These are phyloP conservation scores for Carpinus fangiana DNA, from an alignment of 306 rosid genomes.

Conservation along the genomic window DNA sequence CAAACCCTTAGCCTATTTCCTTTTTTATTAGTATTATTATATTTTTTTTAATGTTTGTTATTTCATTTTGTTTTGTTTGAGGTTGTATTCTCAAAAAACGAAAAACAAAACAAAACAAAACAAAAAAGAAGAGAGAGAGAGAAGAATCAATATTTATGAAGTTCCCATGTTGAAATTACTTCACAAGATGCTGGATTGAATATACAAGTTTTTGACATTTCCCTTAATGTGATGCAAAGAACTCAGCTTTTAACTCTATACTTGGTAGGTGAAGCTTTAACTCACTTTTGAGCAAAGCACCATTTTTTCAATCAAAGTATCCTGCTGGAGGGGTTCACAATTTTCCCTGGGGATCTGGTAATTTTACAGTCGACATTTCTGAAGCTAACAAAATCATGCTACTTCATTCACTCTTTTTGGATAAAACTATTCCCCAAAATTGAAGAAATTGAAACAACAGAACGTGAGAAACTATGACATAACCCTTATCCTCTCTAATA, in stretches of 20 bases:
- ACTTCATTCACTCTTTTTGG: background rate
- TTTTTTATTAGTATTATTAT: too few species aligned
- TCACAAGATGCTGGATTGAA: background rate
- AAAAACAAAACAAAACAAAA: too few species aligned
- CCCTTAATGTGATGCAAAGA: background rate
- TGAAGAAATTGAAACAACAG: slow-evolving; percentile 8
- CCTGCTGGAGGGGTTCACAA: background rate
- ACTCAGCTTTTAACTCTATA: too few species aligned
- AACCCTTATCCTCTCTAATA: background rate
- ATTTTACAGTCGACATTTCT: background rate
- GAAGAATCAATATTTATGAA: background rate
- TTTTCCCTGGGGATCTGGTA: background rate
- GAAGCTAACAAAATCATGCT: background rate
- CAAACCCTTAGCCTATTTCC: too few species aligned
- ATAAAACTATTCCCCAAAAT: background rate
- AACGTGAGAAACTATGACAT: background rate
- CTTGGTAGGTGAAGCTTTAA: background rate
- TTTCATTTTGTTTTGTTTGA: too few species aligned
- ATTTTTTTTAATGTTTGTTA: too few species aligned
- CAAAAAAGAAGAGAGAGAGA: too few species aligned
- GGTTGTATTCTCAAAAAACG: too few species aligned
- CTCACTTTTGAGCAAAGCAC: background rate
- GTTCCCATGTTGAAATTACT: background rate
- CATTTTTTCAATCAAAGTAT: too few species aligned
- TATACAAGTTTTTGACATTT: background rate